Conservation (phyloP, 345 rosid species). For the Hypericum androsaemum region DNA sequence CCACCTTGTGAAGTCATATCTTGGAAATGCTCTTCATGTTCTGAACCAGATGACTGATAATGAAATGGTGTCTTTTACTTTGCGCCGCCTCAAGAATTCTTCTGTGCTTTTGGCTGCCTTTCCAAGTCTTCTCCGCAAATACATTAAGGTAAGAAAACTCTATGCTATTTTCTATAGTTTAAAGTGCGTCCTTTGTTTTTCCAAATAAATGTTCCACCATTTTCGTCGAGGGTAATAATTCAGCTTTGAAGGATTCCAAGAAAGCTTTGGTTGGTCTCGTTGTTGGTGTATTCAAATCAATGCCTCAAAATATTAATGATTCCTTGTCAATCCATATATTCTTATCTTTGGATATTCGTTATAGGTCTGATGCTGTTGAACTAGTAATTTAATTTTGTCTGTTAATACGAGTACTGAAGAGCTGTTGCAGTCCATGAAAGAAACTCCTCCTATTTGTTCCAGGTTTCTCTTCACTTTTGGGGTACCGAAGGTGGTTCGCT, state of each 20-base stretch:
- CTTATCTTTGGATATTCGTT: too few species aligned
- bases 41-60: constrained; percentile 92
- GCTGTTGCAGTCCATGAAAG: too few species aligned
- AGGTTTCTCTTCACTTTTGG: constrained; percentile 95
- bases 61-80: constrained; percentile 76
- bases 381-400: too few species aligned
- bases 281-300: too few species aligned
- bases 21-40: constrained; percentile 82
- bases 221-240: too few species aligned
- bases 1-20: constrained; percentile 85
- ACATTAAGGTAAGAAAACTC: constrained; percentile 49
- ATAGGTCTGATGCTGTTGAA: too few species aligned
- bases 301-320: too few species aligned
- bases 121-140: constrained; percentile 77
- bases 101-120: constrained; percentile 64
- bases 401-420: too few species aligned
- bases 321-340: too few species aligned
- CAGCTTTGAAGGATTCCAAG: too few species aligned
- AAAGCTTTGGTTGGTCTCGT: too few species aligned
- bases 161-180: neutral
- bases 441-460: constrained; percentile 2
- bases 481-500: constrained; percentile 85
- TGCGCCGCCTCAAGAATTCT: constrained; percentile 68
- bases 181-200: neutral
- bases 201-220: neutral